These are phyloP conservation scores for Hygrophila difformis DNA, from an alignment of 257 asterid species.

Conservation along the genomic window DNA sequence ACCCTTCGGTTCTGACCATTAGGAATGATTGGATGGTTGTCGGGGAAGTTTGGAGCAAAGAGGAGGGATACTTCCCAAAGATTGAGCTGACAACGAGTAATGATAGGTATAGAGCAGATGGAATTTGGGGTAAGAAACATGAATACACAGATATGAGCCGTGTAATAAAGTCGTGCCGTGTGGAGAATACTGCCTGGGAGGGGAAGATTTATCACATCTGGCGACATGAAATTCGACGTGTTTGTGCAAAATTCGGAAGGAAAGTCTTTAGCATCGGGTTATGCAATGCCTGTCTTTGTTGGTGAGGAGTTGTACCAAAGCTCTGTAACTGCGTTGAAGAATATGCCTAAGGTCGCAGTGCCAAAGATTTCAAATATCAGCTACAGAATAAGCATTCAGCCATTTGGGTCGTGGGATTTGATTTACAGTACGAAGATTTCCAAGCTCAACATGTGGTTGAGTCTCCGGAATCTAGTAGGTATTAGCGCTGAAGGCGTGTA, in stretches of 20 bases:
- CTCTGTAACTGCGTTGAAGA: too few species aligned
- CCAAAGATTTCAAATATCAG: conserved; percentile 27
- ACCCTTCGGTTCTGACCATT: conserved; percentile 34
- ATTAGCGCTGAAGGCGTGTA: conserved; percentile 59
- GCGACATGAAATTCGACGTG: conserved; percentile 46
- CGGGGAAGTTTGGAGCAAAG: conserved; percentile 50
- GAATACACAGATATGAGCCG: conserved; percentile 38
- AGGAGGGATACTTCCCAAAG: conserved; percentile 31
- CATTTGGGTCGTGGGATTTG: background rate
- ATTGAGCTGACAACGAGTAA: too few species aligned
- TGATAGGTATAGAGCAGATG: conserved; percentile 17
- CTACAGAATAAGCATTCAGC: conserved; percentile 29
- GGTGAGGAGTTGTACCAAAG: conserved; percentile 22
- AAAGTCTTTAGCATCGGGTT: conserved; percentile 31
- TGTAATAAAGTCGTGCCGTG: conserved; percentile 24
- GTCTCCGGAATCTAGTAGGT: conserved; percentile 7
- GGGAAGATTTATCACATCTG: conserved; percentile 29
- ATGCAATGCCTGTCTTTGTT: conserved; percentile 32
- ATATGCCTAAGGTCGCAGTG: background rate
- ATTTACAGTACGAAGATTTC: background rate
- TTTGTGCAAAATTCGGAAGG: conserved; percentile 20
- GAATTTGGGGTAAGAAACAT: conserved; percentile 4
- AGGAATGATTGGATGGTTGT: conserved; percentile 19
- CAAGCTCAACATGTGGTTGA: conserved; percentile 13
- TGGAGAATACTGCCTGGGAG: conserved; percentile 13